A percentile compares a stretch with the other conserved stretches of the same genome.
phyloP scores from a whole-genome alignment of 805 yeast genomes.

The Monosporozyma aerobia region DNA sequence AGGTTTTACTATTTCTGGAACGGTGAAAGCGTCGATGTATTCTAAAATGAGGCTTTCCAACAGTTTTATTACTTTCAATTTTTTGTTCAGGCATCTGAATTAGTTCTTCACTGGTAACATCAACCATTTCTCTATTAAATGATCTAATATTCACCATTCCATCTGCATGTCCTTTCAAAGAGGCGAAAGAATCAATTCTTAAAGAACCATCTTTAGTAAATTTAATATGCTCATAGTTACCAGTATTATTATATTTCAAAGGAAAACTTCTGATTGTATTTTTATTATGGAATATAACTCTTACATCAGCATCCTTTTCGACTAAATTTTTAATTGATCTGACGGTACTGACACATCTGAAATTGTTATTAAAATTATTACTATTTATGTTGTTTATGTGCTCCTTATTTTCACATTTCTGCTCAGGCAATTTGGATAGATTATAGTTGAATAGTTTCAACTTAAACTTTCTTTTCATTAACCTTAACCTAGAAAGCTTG shows the following conservation, averaged over 20 bases:
- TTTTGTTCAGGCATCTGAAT: neutral
- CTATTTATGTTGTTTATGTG: neutral
- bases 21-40: neutral
- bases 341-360: constrained; percentile 19
- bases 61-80: neutral
- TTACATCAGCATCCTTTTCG: constrained; percentile 23
- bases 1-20: neutral
- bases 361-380: neutral
- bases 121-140: neutral
- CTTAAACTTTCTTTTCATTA: constrained; percentile 23
- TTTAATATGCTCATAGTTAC: constrained; percentile 9
- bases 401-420: neutral
- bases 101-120: neutral
- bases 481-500: constrained; percentile 12
- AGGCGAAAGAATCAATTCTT: constrained; percentile 13
- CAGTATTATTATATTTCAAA: neutral
- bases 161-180: constrained; percentile 1
- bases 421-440: neutral
- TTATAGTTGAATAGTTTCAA: constrained; percentile 15
- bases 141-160: neutral
- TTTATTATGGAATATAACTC: constrained; percentile 21
- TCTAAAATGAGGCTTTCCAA: neutral
- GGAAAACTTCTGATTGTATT: constrained; percentile 18
- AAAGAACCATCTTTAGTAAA: constrained; percentile 15
- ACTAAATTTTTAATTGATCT: constrained; percentile 17